These are phyloP conservation scores for maize (Zea mays) DNA, from an alignment of 176 grass and related monocot species.

Conservation along the genomic window DNA sequence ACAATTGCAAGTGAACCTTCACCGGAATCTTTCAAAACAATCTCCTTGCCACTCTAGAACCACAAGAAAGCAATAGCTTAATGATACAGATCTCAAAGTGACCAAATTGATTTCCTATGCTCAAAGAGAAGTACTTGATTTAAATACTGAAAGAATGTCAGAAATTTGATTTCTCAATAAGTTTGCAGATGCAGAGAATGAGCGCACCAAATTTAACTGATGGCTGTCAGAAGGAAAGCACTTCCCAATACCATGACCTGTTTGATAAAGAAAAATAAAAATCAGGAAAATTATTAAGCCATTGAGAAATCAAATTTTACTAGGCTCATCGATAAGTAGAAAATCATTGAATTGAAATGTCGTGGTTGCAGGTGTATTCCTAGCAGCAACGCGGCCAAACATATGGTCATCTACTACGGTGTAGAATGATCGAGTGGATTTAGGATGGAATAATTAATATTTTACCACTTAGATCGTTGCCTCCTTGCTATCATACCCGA, in stretches of 20 bases:
- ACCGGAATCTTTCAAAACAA: slow-evolving; percentile 44
- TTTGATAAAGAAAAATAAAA: background rate
- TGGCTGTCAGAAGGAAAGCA: background rate
- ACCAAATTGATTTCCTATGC: background rate
- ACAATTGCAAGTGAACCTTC: slow-evolving; percentile 43
- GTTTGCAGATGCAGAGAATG: background rate
- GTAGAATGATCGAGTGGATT: background rate
- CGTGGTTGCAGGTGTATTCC: background rate
- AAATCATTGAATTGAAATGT: background rate
- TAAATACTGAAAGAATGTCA: background rate
- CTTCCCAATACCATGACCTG: slow-evolving; percentile 4
- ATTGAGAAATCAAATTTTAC: background rate
- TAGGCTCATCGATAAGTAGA: background rate
- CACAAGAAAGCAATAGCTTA: slow-evolving; percentile 1
- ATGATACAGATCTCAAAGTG: background rate
- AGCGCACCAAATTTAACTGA: slow-evolving; percentile 25
- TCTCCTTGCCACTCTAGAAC: slow-evolving; percentile 45
- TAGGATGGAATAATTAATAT: background rate
- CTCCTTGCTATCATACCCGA: background rate
- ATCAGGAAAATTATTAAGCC: background rate
- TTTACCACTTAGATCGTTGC: too few relatives aligned
- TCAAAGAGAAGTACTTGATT: background rate
- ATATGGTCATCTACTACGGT: background rate
- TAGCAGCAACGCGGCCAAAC: background rate
- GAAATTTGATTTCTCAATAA: background rate